Evolutionary conservation across 495 filamentous ascomycete species (phyloP).

Genomic region (Penicillium daleae): DNA sequence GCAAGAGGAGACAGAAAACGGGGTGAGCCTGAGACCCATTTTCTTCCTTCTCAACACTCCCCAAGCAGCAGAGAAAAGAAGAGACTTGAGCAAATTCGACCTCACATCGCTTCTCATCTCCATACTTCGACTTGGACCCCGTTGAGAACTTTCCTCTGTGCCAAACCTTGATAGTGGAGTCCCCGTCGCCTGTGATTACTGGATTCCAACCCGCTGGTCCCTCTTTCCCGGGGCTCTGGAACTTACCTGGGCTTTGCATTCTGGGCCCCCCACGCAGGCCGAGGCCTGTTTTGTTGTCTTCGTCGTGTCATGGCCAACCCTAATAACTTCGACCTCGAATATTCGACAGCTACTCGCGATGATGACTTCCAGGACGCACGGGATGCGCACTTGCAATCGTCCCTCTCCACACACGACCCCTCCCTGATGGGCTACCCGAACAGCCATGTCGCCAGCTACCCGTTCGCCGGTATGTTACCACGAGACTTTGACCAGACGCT

Average conservation of each 20-base stretch:
- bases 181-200: slow-evolving; percentile 12
- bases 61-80: background rate
- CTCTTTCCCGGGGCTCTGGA: slow-evolving; percentile 32
- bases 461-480: slow-evolving; percentile 28
- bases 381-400: slow-evolving; percentile 15
- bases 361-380: slow-evolving; percentile 11
- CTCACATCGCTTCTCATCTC: background rate
- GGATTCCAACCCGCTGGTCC: slow-evolving; percentile 25
- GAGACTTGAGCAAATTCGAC: background rate
- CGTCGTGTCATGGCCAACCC: slow-evolving; percentile 23
- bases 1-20: slow-evolving; percentile 3
- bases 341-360: slow-evolving; percentile 11
- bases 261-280: slow-evolving; percentile 32
- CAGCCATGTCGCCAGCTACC: slow-evolving; percentile 21
- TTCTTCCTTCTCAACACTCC: slow-evolving; percentile 8
- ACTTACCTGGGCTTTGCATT: slow-evolving; percentile 32
- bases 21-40: slow-evolving; percentile 8
- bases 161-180: slow-evolving; percentile 18
- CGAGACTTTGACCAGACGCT: slow-evolving; percentile 26
- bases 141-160: background rate
- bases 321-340: slow-evolving; percentile 20
- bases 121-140: background rate
- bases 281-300: slow-evolving; percentile 17
- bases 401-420: slow-evolving; percentile 20
- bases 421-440: slow-evolving; percentile 25